Conservation (phyloP, 257 asterid genomes). For the Mentha longifolia region DNA sequence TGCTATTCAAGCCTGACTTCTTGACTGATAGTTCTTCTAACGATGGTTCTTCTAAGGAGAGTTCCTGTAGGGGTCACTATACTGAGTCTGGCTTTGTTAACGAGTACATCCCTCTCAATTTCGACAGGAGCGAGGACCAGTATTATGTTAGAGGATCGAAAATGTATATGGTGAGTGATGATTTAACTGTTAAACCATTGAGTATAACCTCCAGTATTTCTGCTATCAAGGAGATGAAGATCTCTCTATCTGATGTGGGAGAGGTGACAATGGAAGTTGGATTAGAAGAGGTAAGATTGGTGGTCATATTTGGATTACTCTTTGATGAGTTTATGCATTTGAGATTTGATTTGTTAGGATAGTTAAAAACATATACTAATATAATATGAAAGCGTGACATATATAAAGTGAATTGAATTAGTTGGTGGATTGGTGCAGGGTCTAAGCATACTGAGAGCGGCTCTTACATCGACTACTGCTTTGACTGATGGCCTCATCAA, state of each 20-base stretch:
- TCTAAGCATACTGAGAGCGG: constrained; percentile 5
- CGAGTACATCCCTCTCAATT: background rate
- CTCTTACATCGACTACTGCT: constrained; percentile 14
- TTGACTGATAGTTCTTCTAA: too few relatives aligned
- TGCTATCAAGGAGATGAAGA: background rate
- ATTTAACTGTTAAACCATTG: constrained; percentile 18
- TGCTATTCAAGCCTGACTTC: background rate
- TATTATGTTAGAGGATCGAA: background rate
- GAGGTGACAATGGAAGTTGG: constrained; percentile 25
- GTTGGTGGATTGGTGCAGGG: background rate
- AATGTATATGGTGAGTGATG: constrained; percentile 1
- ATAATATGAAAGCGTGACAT: too few relatives aligned
- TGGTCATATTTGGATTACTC: too few relatives aligned
- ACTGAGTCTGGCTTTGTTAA: too few relatives aligned
- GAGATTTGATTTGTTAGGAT: too few relatives aligned
- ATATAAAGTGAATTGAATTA: too few relatives aligned
- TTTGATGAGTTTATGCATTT: too few relatives aligned
- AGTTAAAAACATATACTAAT: too few relatives aligned
- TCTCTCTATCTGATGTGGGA: constrained; percentile 22
- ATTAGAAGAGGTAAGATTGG: constrained; percentile 27
- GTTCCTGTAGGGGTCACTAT: too few relatives aligned
- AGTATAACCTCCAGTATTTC: constrained; percentile 5
- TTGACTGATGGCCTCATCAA: constrained; percentile 18
- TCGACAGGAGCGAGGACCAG: background rate
- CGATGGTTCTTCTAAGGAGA: too few relatives aligned